phyloP scores from a whole-genome alignment of 2,329 filamentous ascomycete genomes.

The Grosmannia clavigera region DNA sequence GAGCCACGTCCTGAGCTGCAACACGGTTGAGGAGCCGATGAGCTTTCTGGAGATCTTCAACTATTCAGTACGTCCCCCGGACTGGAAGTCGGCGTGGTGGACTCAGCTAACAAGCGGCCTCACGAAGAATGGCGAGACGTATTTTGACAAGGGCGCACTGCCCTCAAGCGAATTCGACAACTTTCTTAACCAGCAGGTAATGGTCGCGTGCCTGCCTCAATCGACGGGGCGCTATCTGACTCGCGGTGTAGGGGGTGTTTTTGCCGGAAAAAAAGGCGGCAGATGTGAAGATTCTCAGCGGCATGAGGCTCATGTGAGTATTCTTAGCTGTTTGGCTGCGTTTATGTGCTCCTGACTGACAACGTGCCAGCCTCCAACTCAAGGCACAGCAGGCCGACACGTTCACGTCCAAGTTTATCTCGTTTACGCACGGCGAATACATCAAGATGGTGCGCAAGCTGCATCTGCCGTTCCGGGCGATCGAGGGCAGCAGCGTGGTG shows the following conservation, averaged over 20 bases:
- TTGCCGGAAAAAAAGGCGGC: conserved; percentile 24
- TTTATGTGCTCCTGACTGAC: neutral
- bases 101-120: neutral
- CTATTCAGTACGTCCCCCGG: conserved; percentile 32
- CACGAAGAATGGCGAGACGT: conserved; percentile 34
- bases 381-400: conserved; percentile 45
- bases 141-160: conserved; percentile 40
- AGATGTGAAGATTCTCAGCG: conserved; percentile 33
- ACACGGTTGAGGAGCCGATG: conserved; percentile 36
- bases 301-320: conserved; percentile 41
- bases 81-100: neutral
- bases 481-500: conserved; percentile 46
- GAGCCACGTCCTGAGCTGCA: conserved; percentile 33
- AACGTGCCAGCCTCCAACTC: conserved; percentile 36
- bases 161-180: conserved; percentile 39
- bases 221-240: neutral
- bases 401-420: conserved; percentile 42
- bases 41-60: conserved; percentile 47
- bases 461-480: conserved; percentile 41
- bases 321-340: neutral
- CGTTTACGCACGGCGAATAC: conserved; percentile 37
- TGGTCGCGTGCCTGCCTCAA: neutral
- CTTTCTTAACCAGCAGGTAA: conserved; percentile 36
- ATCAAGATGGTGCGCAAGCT: conserved; percentile 42
- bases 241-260: conserved; percentile 1